Base-by-base conservation (phyloP, 768 basidiomycete species). In the Russula emetica region DNA sequence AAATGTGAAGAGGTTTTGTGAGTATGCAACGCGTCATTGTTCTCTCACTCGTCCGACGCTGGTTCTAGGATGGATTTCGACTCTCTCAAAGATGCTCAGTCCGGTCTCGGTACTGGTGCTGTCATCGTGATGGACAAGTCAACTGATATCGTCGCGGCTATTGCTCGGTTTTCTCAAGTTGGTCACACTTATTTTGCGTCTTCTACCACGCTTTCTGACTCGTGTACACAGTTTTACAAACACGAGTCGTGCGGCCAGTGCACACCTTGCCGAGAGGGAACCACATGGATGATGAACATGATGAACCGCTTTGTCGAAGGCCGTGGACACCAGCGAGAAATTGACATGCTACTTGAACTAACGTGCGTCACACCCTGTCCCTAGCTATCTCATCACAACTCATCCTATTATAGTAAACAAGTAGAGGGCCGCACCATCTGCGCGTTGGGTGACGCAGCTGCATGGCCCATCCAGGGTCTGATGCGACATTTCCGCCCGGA, bases 251-350 rank as follows among this genome's bases (percentile, higher is more conserved):
- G 95, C 70, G 95, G 96, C 16, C 60, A 61, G 52, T 61, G 60
- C 8, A 61, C 60, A 22, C 94, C 94, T 4, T 96, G 94, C 74
- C 79, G 92, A 67, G 91, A 94, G 71, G 94, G 94, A 42, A 98
- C 96, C 2, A 97, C 94, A 0, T 98, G 96, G 96, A 93, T 99
- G 91, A 92, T 90, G 85, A 96, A 98, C 77, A 98, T 98, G 94
- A 99, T 99, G 96, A 84, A 93, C 74, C 87, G 96, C 53, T 85
- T 99, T 80, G 92, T 90, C 20, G 90, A 92, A 72, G 96, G 96
- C 3, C 84, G 95, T 13, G 92, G 88, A 0, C 92, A 95, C 71
- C 81, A 82, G 68, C 87, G 96, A 63, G 96, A 99, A 78, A 98
- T 99, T 63, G 96, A 98, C 75, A 98, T 98, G 96, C 81, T 99